phyloP scores from a whole-genome alignment of 768 basidiomycete genomes.

The Trametes coccinea region DNA sequence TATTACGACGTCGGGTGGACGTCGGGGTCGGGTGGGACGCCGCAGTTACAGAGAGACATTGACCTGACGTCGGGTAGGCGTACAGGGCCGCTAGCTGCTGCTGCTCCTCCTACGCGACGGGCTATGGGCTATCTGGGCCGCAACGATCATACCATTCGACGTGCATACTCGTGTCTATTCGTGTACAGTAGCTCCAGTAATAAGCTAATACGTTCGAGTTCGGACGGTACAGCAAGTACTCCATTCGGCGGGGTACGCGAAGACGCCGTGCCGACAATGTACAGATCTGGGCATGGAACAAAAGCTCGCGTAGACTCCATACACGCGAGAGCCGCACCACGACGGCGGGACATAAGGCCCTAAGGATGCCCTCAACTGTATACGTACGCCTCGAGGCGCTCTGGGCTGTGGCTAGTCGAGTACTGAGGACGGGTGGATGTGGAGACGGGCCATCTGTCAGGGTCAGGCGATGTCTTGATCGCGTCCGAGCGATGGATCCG shows the following conservation, averaged over 20 bases:
- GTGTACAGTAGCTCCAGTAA: not conserved
- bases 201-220: not conserved
- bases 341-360: too few relatives aligned
- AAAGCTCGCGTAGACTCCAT: too few relatives aligned
- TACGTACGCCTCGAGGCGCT: not conserved
- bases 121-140: not conserved
- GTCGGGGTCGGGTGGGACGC: not conserved
- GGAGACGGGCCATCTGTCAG: conserved; percentile 15
- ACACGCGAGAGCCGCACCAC: too few relatives aligned
- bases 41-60: not conserved
- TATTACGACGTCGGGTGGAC: too few relatives aligned
- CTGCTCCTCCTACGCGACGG: not conserved
- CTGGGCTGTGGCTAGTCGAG: not conserved
- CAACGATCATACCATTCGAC: not conserved
- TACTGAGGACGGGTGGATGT: not conserved
- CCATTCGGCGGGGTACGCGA: too few relatives aligned
- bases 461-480: conserved; percentile 16
- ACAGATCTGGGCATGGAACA: too few relatives aligned
- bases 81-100: not conserved
- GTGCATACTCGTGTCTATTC: not conserved
- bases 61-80: not conserved
- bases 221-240: not conserved
- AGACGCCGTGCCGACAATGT: too few relatives aligned
- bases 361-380: not conserved
- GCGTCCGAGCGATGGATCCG: conserved; percentile 23